phyloP scores from a whole-genome alignment of 2,329 filamentous ascomycete genomes.

The Tolypocladium endophyticum region DNA sequence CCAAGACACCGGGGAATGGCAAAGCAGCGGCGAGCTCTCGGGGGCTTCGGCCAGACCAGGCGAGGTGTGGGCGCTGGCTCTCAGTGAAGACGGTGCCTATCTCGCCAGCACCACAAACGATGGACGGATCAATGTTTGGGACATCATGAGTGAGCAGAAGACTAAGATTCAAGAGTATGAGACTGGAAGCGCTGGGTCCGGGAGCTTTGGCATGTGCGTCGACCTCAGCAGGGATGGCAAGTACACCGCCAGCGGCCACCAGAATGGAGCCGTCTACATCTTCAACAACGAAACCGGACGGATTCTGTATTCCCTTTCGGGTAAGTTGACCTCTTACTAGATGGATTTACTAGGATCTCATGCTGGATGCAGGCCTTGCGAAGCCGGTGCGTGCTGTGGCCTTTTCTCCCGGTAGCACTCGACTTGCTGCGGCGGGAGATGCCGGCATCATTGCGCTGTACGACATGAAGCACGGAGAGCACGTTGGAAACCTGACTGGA shows the following conservation, averaged over 20 bases:
- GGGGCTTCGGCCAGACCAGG: conserved; percentile 44
- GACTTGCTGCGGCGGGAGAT: conserved; percentile 84
- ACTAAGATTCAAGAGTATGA: conserved; percentile 73
- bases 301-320: conserved; percentile 74
- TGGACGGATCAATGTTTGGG: conserved; percentile 84
- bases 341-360: not conserved
- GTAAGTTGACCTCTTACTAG: conserved; percentile 31
- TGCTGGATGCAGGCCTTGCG: conserved; percentile 51
- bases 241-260: conserved; percentile 84
- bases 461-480: conserved; percentile 84
- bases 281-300: conserved; percentile 88
- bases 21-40: conserved; percentile 27
- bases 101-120: conserved; percentile 82
- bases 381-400: conserved; percentile 77
- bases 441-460: conserved; percentile 83
- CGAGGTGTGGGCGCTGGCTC: conserved; percentile 77
- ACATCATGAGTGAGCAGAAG: conserved; percentile 44
- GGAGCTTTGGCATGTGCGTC: conserved; percentile 82
- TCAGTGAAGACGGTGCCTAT: conserved; percentile 75
- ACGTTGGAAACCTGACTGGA: conserved; percentile 72
- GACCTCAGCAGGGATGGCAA: conserved; percentile 71
- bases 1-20: conserved; percentile 46
- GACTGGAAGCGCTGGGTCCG: conserved; percentile 58
- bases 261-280: conserved; percentile 84
- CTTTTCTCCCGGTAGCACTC: conserved; percentile 77